These are phyloP conservation scores for Erigeron philadelphicus DNA, from an alignment of 140 eudicot genomes.

Conservation along the genomic window DNA sequence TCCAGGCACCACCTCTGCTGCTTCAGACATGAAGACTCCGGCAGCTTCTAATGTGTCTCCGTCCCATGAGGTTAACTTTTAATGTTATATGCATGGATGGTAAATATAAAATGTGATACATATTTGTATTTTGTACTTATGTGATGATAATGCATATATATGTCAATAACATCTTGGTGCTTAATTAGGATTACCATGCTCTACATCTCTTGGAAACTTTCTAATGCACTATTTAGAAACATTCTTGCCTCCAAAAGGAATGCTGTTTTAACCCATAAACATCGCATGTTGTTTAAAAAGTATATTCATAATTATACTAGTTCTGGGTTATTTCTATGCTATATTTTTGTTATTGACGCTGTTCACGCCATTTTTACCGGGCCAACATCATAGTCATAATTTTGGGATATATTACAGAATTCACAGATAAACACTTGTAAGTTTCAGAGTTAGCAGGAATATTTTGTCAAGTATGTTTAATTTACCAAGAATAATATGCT, in stretches of 20 bases:
- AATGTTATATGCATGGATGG: not conserved
- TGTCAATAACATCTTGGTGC: not conserved
- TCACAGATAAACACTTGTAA: not conserved
- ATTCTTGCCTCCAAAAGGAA: not conserved
- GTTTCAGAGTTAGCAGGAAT: not conserved
- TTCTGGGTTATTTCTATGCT: no score
- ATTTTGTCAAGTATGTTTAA: not conserved
- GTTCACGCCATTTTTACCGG: not conserved
- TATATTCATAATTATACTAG: no score
- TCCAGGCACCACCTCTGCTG: slow-evolving; percentile 41
- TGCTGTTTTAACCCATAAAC: not conserved
- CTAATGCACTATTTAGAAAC: no score
- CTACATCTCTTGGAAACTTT: not conserved
- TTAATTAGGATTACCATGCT: not conserved
- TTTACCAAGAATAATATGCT: not conserved
- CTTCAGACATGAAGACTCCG: slow-evolving; percentile 41
- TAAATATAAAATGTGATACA: not conserved
- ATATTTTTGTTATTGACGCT: no score
- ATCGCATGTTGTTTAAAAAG: no score
- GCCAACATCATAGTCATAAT: not conserved
- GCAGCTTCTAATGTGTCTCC: slow-evolving; percentile 39
- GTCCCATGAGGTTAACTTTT: slow-evolving; percentile 50
- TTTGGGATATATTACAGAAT: no score
- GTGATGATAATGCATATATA: not conserved
- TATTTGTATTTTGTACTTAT: slow-evolving; percentile 1